phyloP scores from a whole-genome alignment of 202 grass and related monocot species.

The Elaeis oleifera region DNA sequence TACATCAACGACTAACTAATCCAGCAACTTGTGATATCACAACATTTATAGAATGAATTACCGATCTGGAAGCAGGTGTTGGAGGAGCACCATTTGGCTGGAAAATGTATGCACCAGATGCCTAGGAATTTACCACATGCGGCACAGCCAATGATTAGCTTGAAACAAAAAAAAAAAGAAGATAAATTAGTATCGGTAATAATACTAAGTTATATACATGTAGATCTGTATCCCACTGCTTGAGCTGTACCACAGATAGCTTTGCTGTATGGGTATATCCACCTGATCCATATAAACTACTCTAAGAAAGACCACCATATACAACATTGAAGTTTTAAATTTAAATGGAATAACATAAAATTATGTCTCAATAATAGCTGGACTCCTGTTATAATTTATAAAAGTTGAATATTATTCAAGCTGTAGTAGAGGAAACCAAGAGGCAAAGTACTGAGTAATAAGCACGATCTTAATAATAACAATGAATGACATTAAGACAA shows the following conservation, averaged over 20 bases:
- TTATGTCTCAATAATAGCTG: too few relatives aligned
- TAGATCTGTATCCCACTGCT: conserved; percentile 58
- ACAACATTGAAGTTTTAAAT: too few relatives aligned
- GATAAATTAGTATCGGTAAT: conserved; percentile 11
- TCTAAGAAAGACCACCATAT: too few relatives aligned
- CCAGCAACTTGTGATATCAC: neutral
- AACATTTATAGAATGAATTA: conserved; percentile 30
- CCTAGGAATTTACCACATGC: conserved; percentile 31
- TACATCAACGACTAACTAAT: too few relatives aligned
- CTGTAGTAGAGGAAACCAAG: too few relatives aligned
- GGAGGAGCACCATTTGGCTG: conserved; percentile 63
- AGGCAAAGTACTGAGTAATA: too few relatives aligned
- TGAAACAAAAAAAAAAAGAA: neutral
- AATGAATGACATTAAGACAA: too few relatives aligned
- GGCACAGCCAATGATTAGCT: conserved; percentile 11
- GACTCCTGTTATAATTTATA: too few relatives aligned
- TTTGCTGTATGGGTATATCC: conserved; percentile 70
- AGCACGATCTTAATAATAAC: too few relatives aligned
- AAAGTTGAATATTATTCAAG: too few relatives aligned
- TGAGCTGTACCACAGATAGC: conserved; percentile 73
- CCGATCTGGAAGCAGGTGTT: conserved; percentile 44
- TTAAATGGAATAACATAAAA: too few relatives aligned
- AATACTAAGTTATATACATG: conserved; percentile 42
- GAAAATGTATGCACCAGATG: conserved; percentile 95
- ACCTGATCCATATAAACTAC: conserved; percentile 37